Conservation (phyloP, 2,329 filamentous ascomycete species). For the Sphaerostilbella broomeana region DNA sequence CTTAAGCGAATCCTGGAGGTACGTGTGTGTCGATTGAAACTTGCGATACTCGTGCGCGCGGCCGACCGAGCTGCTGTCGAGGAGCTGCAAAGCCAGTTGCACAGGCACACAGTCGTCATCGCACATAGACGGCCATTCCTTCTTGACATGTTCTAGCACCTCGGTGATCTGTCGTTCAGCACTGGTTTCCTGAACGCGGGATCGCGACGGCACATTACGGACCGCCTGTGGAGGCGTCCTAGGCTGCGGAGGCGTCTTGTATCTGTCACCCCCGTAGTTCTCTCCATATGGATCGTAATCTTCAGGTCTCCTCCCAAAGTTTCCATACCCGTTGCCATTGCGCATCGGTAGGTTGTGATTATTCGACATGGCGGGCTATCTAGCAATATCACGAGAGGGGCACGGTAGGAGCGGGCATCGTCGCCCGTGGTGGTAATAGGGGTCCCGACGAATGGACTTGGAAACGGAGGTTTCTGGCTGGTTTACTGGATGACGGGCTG, state of each 20-base stretch:
- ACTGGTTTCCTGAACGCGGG: constrained; percentile 37
- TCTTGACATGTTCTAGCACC: constrained; percentile 75
- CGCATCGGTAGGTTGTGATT: constrained; percentile 40
- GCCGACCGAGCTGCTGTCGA: constrained; percentile 89
- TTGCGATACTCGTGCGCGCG: constrained; percentile 80
- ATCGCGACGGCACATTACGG: constrained; percentile 30
- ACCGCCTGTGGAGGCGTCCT: constrained; percentile 25
- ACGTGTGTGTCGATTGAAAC: constrained; percentile 76
- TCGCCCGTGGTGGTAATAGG: constrained; percentile 5
- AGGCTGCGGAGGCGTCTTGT: constrained; percentile 32
- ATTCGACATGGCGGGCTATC: constrained; percentile 40
- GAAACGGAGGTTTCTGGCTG: no score
- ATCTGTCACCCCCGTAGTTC: constrained; percentile 37
- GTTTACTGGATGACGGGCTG: no score
- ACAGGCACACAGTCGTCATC: constrained; percentile 84
- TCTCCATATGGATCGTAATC: constrained; percentile 47
- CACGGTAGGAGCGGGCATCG: constrained; percentile 15
- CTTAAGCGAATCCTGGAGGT: constrained; percentile 89
- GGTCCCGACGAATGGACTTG: no score
- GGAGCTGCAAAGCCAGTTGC: constrained; percentile 87
- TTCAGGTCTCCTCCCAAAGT: constrained; percentile 34
- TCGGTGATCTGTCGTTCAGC: constrained; percentile 52
- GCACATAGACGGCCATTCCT: constrained; percentile 89
- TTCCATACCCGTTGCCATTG: constrained; percentile 38
- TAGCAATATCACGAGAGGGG: constrained; percentile 12